phyloP scores from a whole-genome alignment of 768 basidiomycete species.

The Mycena galericulata region DNA sequence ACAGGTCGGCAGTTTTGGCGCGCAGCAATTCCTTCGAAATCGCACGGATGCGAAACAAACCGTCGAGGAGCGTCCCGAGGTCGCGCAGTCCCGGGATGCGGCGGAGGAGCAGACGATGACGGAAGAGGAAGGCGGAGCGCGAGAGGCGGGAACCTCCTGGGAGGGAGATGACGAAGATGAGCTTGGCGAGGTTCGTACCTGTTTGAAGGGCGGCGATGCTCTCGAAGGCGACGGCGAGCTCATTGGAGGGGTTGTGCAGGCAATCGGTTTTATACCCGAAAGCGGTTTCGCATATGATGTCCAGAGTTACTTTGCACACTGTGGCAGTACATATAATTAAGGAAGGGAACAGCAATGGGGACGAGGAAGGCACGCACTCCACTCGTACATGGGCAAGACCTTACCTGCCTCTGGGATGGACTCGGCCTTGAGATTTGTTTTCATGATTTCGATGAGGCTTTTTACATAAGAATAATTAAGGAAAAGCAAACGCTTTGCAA shows the following conservation, averaged over 20 bases:
- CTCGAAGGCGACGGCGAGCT: slow-evolving; percentile 60
- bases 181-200: slow-evolving; percentile 48
- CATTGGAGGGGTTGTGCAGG: slow-evolving; percentile 58
- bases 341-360: too few relatives aligned
- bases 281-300: slow-evolving; percentile 63
- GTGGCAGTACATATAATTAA: too few relatives aligned
- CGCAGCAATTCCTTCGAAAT: slow-evolving; percentile 54
- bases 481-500: too few relatives aligned
- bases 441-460: neutral
- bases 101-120: slow-evolving; percentile 49
- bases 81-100: slow-evolving; percentile 12
- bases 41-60: slow-evolving; percentile 55
- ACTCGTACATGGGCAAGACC: too few relatives aligned
- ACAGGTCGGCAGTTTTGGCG: slow-evolving; percentile 54
- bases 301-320: slow-evolving; percentile 52
- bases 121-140: slow-evolving; percentile 51
- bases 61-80: slow-evolving; percentile 38
- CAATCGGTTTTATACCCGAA: slow-evolving; percentile 61
- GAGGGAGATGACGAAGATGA: slow-evolving; percentile 49
- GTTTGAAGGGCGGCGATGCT: slow-evolving; percentile 53
- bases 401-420: too few relatives aligned
- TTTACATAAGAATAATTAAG: too few relatives aligned
- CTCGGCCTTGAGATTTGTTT: too few relatives aligned
- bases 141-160: slow-evolving; percentile 51
- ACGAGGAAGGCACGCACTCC: too few relatives aligned